phyloP scores from a whole-genome alignment of 345 rosid genomes.

The Boechera retrofracta region DNA sequence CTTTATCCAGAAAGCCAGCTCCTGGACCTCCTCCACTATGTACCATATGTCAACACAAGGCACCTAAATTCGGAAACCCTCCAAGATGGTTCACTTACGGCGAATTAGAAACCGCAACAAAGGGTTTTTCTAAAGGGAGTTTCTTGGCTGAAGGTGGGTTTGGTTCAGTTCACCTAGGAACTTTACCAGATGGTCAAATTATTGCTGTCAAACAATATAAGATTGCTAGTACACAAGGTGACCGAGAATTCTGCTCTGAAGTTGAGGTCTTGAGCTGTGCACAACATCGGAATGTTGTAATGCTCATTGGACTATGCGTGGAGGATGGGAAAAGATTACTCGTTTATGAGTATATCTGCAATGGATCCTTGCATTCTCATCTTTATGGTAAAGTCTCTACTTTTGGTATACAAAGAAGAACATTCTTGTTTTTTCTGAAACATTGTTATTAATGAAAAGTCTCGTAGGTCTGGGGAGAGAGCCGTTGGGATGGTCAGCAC shows the following conservation, averaged over 20 bases:
- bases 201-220: slow-evolving; percentile 97
- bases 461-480: slow-evolving; percentile 58
- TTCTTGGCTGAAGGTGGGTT: slow-evolving; percentile 99
- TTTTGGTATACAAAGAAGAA: slow-evolving; percentile 14
- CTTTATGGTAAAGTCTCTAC: slow-evolving; percentile 73
- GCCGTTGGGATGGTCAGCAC: slow-evolving; percentile 85
- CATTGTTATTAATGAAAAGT: slow-evolving; percentile 23
- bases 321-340: slow-evolving; percentile 89
- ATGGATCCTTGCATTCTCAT: slow-evolving; percentile 90
- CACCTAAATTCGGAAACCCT: slow-evolving; percentile 92
- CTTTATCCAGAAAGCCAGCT: slow-evolving; percentile 75
- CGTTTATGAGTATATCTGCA: slow-evolving; percentile 94
- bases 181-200: slow-evolving; percentile 78
- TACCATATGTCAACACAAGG: slow-evolving; percentile 90
- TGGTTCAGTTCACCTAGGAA: slow-evolving; percentile 94
- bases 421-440: neutral
- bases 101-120: slow-evolving; percentile 84
- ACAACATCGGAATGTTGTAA: slow-evolving; percentile 96
- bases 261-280: slow-evolving; percentile 99
- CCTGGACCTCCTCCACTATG: slow-evolving; percentile 96
- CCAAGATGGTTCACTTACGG: slow-evolving; percentile 93
- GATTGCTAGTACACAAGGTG: slow-evolving; percentile 96
- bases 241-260: slow-evolving; percentile 92
- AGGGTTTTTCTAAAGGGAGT: slow-evolving; percentile 76
- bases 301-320: slow-evolving; percentile 86